phyloP scores from a whole-genome alignment of 768 basidiomycete species.

The Lactifluus piperatus region DNA sequence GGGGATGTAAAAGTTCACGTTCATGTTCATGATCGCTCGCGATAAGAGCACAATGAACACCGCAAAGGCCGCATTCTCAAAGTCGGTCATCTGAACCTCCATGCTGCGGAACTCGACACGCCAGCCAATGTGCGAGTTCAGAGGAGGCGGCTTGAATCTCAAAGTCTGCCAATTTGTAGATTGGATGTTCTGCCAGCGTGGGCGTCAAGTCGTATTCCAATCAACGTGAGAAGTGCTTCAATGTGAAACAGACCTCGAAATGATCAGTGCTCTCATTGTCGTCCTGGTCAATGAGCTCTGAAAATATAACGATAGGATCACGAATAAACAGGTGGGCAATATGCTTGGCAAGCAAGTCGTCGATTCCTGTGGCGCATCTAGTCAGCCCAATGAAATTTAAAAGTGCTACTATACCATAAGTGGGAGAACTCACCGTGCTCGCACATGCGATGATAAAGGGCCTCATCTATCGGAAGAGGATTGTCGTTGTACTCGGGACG shows the following conservation, averaged over 20 bases:
- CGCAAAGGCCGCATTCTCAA: constrained; percentile 96
- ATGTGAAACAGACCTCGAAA: constrained; percentile 61
- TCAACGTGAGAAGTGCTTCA: neutral
- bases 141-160: constrained; percentile 96
- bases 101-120: constrained; percentile 97
- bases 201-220: neutral
- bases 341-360: constrained; percentile 81
- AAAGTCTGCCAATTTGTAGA: constrained; percentile 99
- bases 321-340: constrained; percentile 95
- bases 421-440: constrained; percentile 54
- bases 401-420: neutral
- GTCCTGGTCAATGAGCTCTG: constrained; percentile 89
- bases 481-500: constrained; percentile 93
- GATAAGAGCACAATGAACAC: constrained; percentile 93
- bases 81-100: constrained; percentile 99
- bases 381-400: neutral
- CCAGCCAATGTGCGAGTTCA: constrained; percentile 91
- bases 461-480: constrained; percentile 66
- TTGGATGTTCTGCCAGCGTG: constrained; percentile 72
- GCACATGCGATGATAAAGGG: constrained; percentile 62
- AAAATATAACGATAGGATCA: constrained; percentile 92
- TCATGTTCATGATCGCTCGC: constrained; percentile 84
- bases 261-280: constrained; percentile 84
- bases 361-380: constrained; percentile 52
- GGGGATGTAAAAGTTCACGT: constrained; percentile 91